Evolutionary conservation across 495 filamentous ascomycete genomes (phyloP), one percentile per base, ranked within the genome.

Genomic region (Podospora bellae-mahoneyi): DNA sequence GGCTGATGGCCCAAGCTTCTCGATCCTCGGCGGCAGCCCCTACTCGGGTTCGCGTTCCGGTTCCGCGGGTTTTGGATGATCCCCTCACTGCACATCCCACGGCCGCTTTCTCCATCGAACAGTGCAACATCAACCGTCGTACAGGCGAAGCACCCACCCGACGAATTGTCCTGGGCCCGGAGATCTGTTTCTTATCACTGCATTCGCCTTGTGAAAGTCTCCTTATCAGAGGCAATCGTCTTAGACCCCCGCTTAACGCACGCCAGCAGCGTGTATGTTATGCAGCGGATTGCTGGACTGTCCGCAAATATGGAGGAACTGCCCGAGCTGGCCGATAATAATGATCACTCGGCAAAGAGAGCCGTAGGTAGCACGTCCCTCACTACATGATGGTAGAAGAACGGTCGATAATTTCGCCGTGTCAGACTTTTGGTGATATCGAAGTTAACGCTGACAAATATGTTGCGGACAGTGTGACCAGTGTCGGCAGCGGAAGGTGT

Each of bases 401-500:
- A 16, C 34, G 1, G 13, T 44, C n/a, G n/a, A 18, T 20, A 58
- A 7, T 26, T 1, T 58, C 7, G n/a, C 4, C n/a, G 23, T 58
- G 55, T 15, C 4, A 18, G 23, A 20, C 55, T 58, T 58, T 19
- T 18, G 18, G 55, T 58, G 55, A 7, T 23, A 58, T 58, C 55
- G 23, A 26, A 13, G n/a, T 26, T 57, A 23, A 5, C 55, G 4
- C 55, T 58, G 23, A 53, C 39, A 28, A 16, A 13, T n/a, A 27
- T 26, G 20, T n/a, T 23, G 0, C 0, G 3, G 39, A 28, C 34
- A 77, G 76, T 78, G 76, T 64, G 73, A 78, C 60, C 75, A 78
- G 70, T 78, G 76, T 64, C 75, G 76, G 15, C 67, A 73, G 15
- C 65, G 76, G 64, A 78, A 78, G 76, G 76, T 66, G 68, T 30